Conservation (phyloP, 2,329 filamentous ascomycete genomes). For the Fusarium sterilihyphosum region DNA sequence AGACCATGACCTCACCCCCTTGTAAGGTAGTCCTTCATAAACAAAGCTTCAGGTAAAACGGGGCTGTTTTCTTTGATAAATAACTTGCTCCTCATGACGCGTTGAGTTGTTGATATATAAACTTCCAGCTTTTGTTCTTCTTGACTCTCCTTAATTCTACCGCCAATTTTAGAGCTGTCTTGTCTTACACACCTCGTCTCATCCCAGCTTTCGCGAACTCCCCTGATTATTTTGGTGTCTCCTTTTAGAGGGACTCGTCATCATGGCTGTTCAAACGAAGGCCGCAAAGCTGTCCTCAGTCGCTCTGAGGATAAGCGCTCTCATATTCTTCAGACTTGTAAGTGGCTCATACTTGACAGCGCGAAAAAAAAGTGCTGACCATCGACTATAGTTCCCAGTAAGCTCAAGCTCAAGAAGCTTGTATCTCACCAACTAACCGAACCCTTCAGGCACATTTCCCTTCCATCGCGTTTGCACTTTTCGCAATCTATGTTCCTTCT, state of each 20-base stretch:
- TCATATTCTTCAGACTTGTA: slow-evolving; percentile 52
- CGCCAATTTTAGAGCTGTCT: neutral
- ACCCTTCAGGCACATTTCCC: slow-evolving; percentile 51
- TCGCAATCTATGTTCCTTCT: slow-evolving; percentile 72
- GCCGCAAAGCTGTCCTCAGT: slow-evolving; percentile 50
- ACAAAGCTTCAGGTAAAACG: slow-evolving; percentile 21
- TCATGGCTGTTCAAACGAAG: slow-evolving; percentile 46
- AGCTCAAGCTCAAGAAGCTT: slow-evolving; percentile 18
- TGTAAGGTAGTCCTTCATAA: slow-evolving; percentile 27
- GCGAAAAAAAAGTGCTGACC: slow-evolving; percentile 18
- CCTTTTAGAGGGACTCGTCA: slow-evolving; percentile 21
- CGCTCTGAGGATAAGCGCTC: slow-evolving; percentile 49
- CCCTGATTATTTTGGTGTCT: slow-evolving; percentile 11
- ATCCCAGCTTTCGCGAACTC: slow-evolving; percentile 6
- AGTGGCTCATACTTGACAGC: slow-evolving; percentile 19
- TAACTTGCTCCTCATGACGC: slow-evolving; percentile 21
- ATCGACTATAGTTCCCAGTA: slow-evolving; percentile 49
- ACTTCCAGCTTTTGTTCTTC: slow-evolving; percentile 27
- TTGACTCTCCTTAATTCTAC: slow-evolving; percentile 33
- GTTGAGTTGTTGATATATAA: slow-evolving; percentile 20
- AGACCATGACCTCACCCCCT: slow-evolving; percentile 36
- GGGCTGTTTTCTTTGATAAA: slow-evolving; percentile 13
- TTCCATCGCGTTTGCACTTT: slow-evolving; percentile 68
- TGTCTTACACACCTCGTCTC: slow-evolving; percentile 5
- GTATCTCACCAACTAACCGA: slow-evolving; percentile 18